Percentiles rank a stretch among this genome's conserved stretches.
These are phyloP conservation scores for Fusarium continuum DNA, from an alignment of 2,329 filamentous ascomycete species.

Conservation along the genomic window DNA sequence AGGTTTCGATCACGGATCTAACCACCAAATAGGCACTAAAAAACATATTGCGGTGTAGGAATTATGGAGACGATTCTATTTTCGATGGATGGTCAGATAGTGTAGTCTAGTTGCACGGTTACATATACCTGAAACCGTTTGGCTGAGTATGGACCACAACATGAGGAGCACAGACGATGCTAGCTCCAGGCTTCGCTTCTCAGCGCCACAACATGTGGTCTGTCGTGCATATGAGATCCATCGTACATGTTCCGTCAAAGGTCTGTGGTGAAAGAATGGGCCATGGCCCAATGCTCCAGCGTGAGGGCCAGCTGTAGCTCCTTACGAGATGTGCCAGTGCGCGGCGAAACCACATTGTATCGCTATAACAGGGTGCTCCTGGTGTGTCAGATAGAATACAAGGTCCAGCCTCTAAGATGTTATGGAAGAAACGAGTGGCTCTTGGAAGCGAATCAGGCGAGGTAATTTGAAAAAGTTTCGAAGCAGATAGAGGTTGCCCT, in stretches of 20 bases:
- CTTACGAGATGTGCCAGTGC: constrained; percentile 8
- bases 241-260: constrained; percentile 11
- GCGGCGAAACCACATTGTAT: background rate
- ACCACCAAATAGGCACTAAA: constrained; percentile 6
- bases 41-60: constrained; percentile 12
- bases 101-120: constrained; percentile 15
- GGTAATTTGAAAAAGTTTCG: background rate
- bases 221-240: constrained; percentile 16
- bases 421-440: background rate
- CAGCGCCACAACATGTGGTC: constrained; percentile 20
- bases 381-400: constrained; percentile 7
- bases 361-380: constrained; percentile 19
- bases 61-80: constrained; percentile 24
- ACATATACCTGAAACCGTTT: constrained; percentile 35
- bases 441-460: background rate
- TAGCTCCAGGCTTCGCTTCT: constrained; percentile 31
- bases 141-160: constrained; percentile 24
- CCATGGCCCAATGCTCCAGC: constrained; percentile 27
- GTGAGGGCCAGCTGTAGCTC: constrained; percentile 24
- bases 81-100: constrained; percentile 1
- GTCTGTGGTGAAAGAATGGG: constrained; percentile 28
- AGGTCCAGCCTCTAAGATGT: background rate
- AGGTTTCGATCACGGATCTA: constrained; percentile 4
- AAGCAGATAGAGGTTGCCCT: background rate
- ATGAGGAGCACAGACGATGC: constrained; percentile 33